Percentiles rank a stretch among this genome's conserved stretches.
Conservation (phyloP, 768 basidiomycete species). For the Leucosporidium scottii region DNA sequence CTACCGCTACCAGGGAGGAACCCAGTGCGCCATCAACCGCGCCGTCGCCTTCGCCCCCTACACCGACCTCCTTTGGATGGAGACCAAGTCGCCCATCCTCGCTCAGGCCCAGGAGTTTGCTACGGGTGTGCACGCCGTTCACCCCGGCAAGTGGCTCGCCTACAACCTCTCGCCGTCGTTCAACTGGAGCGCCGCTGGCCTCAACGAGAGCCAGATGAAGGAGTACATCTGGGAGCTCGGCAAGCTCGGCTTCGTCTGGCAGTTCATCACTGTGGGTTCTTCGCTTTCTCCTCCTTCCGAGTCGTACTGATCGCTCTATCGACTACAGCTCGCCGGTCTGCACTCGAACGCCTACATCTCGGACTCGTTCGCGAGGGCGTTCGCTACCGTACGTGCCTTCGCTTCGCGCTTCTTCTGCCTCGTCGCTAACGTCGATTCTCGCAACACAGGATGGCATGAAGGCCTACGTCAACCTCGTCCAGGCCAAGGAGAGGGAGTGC, state of each 20-base stretch:
- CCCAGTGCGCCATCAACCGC: slow-evolving; percentile 85
- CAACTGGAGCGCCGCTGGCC: slow-evolving; percentile 67
- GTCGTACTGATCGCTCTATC: slow-evolving; percentile 7
- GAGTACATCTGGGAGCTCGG: slow-evolving; percentile 86
- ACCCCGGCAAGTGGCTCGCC: slow-evolving; percentile 88
- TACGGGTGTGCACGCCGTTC: slow-evolving; percentile 62
- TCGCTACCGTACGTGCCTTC: slow-evolving; percentile 36
- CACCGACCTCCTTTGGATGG: slow-evolving; percentile 90
- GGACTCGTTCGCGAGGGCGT: slow-evolving; percentile 80
- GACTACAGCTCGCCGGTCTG: slow-evolving; percentile 74
- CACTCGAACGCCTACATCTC: slow-evolving; percentile 97
- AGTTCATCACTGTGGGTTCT: slow-evolving; percentile 82
- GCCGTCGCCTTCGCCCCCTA: slow-evolving; percentile 89
- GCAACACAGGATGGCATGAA: slow-evolving; percentile 79
- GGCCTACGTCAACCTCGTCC: slow-evolving; percentile 92
- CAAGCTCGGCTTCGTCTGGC: slow-evolving; percentile 95
- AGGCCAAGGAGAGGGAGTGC: slow-evolving; percentile 83
- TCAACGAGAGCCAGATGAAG: slow-evolving; percentile 77
- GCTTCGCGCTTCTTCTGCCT: neutral
- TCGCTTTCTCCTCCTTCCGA: slow-evolving; percentile 1
- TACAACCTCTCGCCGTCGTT: slow-evolving; percentile 86
- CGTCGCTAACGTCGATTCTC: neutral
- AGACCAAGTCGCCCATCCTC: slow-evolving; percentile 90
- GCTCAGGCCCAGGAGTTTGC: slow-evolving; percentile 89
- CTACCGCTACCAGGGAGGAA: slow-evolving; percentile 96